These are phyloP conservation scores for Debaryomycetaceae sp. DNA, from an alignment of 1,139 yeast species.

Conservation along the genomic window DNA sequence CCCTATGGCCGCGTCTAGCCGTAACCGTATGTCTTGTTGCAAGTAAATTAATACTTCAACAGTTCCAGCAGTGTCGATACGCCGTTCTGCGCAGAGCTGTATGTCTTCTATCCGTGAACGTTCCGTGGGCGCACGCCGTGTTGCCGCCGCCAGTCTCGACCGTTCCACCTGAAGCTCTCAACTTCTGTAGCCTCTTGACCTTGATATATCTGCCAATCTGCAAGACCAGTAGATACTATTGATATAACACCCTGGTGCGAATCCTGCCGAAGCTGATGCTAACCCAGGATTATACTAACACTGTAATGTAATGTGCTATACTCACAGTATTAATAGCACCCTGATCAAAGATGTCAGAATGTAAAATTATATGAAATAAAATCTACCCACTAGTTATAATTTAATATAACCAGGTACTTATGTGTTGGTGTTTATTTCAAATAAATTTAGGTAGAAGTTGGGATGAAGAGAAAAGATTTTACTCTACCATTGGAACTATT, in stretches of 20 bases:
- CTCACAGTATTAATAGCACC: neutral
- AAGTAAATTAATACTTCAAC: constrained; percentile 8
- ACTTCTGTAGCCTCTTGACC: neutral
- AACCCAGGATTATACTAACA: no score
- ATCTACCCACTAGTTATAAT: constrained; percentile 7
- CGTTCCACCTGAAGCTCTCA: neutral
- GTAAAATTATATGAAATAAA: constrained; percentile 4
- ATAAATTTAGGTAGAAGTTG: constrained; percentile 1
- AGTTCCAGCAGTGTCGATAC: neutral
- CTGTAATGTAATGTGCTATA: no score
- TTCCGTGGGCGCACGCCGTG: neutral
- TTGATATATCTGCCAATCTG: neutral
- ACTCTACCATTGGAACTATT: neutral
- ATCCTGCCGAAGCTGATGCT: no score
- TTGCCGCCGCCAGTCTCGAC: neutral
- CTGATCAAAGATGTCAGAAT: neutral
- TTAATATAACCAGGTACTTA: constrained; percentile 8
- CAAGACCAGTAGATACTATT: no score
- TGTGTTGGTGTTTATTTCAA: constrained; percentile 4
- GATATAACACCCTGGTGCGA: no score
- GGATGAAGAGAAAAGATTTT: neutral
- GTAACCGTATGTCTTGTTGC: constrained; percentile 3
- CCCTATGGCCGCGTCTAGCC: constrained; percentile 1
- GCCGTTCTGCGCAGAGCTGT: neutral
- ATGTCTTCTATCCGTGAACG: neutral